A percentile compares a stretch with the other conserved stretches of the same genome.
phyloP scores from a whole-genome alignment of 345 rosid species.

The Eucalyptus guilfoylei region DNA sequence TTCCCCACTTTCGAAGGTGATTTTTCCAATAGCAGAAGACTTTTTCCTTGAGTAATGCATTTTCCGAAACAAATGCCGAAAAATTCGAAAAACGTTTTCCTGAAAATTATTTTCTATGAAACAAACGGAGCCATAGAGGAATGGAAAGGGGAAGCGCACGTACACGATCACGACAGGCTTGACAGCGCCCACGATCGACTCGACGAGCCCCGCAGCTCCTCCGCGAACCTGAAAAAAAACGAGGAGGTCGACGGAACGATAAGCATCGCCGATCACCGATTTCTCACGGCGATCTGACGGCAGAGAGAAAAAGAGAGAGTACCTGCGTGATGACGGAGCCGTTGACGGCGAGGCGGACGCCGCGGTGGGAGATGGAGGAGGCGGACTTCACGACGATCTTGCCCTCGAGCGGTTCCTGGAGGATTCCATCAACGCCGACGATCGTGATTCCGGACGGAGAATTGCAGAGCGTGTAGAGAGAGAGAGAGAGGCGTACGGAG shows the following conservation, averaged over 20 bases:
- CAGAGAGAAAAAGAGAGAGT: background rate
- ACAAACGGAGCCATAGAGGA: rapidly evolving
- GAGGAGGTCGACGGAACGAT: background rate
- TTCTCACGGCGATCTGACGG: background rate
- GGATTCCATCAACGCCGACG: background rate
- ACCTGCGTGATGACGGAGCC: conserved; percentile 85
- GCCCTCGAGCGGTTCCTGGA: conserved; percentile 64
- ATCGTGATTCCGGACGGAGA: background rate
- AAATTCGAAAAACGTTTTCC: rapidly evolving
- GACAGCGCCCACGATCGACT: conserved; percentile 68
- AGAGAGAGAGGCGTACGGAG: conserved; percentile 23
- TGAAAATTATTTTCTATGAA: rapidly evolving
- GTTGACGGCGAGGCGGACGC: conserved; percentile 48
- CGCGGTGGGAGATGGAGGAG: conserved; percentile 62
- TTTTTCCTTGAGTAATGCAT: rapidly evolving
- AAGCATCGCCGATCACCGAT: background rate
- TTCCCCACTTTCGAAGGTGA: rapidly evolving
- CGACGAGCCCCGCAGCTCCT: conserved; percentile 85
- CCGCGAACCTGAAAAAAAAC: conserved; percentile 50
- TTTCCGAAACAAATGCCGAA: rapidly evolving
- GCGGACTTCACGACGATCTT: conserved; percentile 59
- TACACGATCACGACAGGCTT: conserved; percentile 69
- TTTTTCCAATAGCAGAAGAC: too few relatives aligned
- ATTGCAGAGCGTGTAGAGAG: background rate
- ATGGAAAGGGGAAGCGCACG: background rate